Evolutionary conservation across 2,329 filamentous ascomycete species (phyloP).

Genomic region (Cryphonectria radicalis): DNA sequence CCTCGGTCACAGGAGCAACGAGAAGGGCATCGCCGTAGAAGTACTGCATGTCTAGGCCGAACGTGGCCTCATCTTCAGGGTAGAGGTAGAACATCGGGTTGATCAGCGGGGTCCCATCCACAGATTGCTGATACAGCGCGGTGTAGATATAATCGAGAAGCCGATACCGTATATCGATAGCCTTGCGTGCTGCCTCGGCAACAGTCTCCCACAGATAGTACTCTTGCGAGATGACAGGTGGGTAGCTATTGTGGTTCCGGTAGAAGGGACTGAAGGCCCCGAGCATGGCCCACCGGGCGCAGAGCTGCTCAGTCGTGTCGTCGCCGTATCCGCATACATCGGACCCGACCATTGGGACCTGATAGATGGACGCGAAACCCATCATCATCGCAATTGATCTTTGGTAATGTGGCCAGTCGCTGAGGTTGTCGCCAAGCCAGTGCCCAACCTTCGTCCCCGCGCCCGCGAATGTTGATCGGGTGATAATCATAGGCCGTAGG

Average conservation of each 20-base stretch:
- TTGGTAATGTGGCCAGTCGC: conserved; percentile 61
- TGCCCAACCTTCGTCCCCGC: conserved; percentile 67
- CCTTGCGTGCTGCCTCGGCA: conserved; percentile 63
- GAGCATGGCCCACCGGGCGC: conserved; percentile 74
- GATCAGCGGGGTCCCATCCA: conserved; percentile 66
- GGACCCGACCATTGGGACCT: conserved; percentile 69
- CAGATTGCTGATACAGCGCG: conserved; percentile 63
- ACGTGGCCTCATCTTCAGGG: conserved; percentile 50
- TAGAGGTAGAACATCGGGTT: conserved; percentile 74
- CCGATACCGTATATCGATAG: conserved; percentile 70
- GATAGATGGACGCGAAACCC: conserved; percentile 67
- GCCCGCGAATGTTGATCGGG: conserved; percentile 76
- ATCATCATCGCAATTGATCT: conserved; percentile 62
- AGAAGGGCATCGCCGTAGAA: conserved; percentile 51
- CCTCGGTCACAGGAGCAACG: conserved; percentile 50
- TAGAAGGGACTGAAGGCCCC: conserved; percentile 78
- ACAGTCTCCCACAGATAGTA: conserved; percentile 72
- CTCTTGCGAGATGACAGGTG: conserved; percentile 62
- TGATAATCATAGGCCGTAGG: conserved; percentile 72
- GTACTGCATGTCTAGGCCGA: conserved; percentile 50
- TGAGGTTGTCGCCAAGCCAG: conserved; percentile 65
- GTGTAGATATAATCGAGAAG: conserved; percentile 79
- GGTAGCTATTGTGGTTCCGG: conserved; percentile 68
- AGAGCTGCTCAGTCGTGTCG: conserved; percentile 69
- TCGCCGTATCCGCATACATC: conserved; percentile 79